phyloP scores from a whole-genome alignment of 495 filamentous ascomycete genomes.

The Amniculicola lignicola region DNA sequence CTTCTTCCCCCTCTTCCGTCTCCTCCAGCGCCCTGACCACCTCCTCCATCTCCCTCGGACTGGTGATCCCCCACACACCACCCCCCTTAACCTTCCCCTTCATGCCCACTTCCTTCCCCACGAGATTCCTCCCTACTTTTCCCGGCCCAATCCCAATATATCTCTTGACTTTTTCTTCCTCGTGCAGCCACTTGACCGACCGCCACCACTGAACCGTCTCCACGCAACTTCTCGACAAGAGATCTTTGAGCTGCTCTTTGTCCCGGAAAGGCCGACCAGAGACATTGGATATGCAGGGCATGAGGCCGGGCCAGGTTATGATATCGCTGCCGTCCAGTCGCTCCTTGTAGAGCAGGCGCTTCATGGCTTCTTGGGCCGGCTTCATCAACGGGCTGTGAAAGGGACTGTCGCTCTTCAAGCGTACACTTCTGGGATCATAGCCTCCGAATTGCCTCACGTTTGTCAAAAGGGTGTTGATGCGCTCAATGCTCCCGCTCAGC shows the following conservation, averaged over 20 bases:
- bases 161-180: conserved; percentile 74
- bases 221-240: conserved; percentile 72
- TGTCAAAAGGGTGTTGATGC: conserved; percentile 79
- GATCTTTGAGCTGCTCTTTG: conserved; percentile 67
- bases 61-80: conserved; percentile 88
- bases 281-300: conserved; percentile 85
- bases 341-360: conserved; percentile 53
- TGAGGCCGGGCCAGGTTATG: conserved; percentile 66
- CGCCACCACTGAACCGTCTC: conserved; percentile 95
- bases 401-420: conserved; percentile 82
- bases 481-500: conserved; percentile 78
- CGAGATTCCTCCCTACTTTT: conserved; percentile 89
- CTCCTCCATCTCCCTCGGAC: conserved; percentile 76
- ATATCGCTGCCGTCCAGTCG: conserved; percentile 48
- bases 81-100: conserved; percentile 78
- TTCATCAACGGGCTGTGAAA: conserved; percentile 94
- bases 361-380: conserved; percentile 73
- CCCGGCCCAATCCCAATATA: conserved; percentile 96
- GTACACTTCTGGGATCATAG: conserved; percentile 85
- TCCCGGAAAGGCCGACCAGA: conserved; percentile 72
- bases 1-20: conserved; percentile 57
- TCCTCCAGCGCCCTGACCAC: conserved; percentile 69
- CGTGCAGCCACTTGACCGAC: conserved; percentile 82
- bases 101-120: conserved; percentile 94
- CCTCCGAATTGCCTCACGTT: conserved; percentile 90